Base-by-base conservation (phyloP, 2,329 filamentous ascomycete species). In the Ophiocordyceps australis region DNA sequence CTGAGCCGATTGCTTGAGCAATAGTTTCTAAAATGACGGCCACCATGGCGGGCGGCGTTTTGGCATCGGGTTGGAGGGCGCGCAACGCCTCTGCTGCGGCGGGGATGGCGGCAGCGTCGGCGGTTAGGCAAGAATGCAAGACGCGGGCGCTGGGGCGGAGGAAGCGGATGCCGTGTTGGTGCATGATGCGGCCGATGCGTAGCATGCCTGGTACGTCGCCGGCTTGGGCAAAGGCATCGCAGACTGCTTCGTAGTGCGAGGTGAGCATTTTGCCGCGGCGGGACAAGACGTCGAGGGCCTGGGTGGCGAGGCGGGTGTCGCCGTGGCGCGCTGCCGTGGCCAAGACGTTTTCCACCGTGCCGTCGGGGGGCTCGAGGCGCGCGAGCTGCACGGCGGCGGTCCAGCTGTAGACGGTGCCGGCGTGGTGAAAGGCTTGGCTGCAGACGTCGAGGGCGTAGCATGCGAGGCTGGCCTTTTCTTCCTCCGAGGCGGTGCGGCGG, bases 171-270 rank as follows among this genome's bases (percentile, higher is more conserved):
- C 41, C 43, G 17, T 31, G 38, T 31, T 66, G 59, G 14, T 65
- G 52, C 75, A 92, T 89, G 42, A 82, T 73, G 35, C 67, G 68
- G 11, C 93, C 56, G 2, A 78, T 61, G 21, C 67, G 64, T 19
- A 93, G 59, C 0, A 78, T 76, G 15, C 70, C 67, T 14, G 54
- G 49, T 7, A 86, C 40, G 34, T 89, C 70, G 3, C 60, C 57
- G 4, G 45, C 40, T 4, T 55, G 52, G 9, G 70, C 57, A 41
- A 91, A 81, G 4, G 76, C 65, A 30, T 80, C 71, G 6, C 85
- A 55, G 16, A 94, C 60, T 16, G 75, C 63, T 45, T 91, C 82
- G 48, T 89, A 92, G 43, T 94, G 81, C 33, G 76, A 61, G 5
- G 63, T 49, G 7, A 61, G 55, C 20, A 83, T 57, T 21, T 62